Evolutionary conservation across 2,329 filamentous ascomycete species (phyloP), one percentile per base, ranked within the genome.

Genomic region (Biscogniauxia sp.): DNA sequence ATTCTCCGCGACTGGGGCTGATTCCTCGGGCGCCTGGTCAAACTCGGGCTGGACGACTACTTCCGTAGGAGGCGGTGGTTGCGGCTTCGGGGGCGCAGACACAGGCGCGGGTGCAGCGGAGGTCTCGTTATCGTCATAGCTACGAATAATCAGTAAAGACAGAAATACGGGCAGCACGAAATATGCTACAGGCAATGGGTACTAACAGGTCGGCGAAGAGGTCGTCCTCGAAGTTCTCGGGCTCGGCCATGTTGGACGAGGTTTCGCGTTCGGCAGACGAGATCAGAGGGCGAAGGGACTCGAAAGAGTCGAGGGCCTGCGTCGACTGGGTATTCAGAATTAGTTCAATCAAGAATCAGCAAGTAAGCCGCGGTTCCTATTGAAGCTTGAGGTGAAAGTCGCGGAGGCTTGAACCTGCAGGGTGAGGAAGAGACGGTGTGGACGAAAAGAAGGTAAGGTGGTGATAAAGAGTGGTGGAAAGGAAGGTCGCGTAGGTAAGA

Each of bases 141-240:
- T 90, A 64, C 2, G 5, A 11, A 54, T 15, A 51, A 49, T 63
- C 56, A 61, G 60, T 53, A 57, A 51, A 55, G 57, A 32, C 49
- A 58, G 26, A 32, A 41, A 15, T 5, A 23, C 6, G 55, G 62
- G 64, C 55, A 51, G 45, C 53, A 20, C 6, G 37, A 53, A 25
- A 54, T 62, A 52, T 20, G 55, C 15, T 11, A 11, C 19, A 28
- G 51, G 52, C 50, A 51, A 26, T 32, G 9, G 28, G 6, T 59
- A 84, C 92, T 79, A 82, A 97, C 93, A 97, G 86, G 79, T 97
- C 93, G 71, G 93, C 93, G 77, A 97, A 97, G 78, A 97, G 90
- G 83, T 97, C 93, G 73, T 97, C 93, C 69, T 97, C 93, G 68
- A 92, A 88, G 68, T 91, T 91, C 72, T 93, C 91, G 57, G 84